A percentile compares a stretch with the other conserved stretches of the same genome.
These are phyloP conservation scores for Alternaria alternata DNA, from an alignment of 2,329 filamentous ascomycete genomes.

Conservation along the genomic window DNA sequence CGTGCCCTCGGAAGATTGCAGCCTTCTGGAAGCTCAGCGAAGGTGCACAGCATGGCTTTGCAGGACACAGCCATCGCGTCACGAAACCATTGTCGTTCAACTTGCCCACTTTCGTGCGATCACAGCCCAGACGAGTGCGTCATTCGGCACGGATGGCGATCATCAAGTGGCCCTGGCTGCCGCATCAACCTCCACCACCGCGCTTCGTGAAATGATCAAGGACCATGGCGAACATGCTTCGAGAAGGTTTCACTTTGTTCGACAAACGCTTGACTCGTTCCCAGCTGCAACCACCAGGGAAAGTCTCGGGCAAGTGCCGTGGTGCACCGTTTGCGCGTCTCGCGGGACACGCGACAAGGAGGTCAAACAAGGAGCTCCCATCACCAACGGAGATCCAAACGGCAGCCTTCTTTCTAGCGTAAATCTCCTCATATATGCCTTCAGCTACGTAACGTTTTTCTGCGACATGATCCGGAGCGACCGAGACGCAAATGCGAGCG, in stretches of 20 bases:
- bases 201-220: slow-evolving; percentile 31
- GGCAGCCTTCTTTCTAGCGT: slow-evolving; percentile 25
- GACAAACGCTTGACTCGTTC: slow-evolving; percentile 17
- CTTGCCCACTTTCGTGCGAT: slow-evolving; percentile 19
- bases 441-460: background rate
- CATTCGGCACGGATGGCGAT: slow-evolving; percentile 45
- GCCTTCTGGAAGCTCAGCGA: slow-evolving; percentile 29
- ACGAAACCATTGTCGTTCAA: slow-evolving; percentile 45
- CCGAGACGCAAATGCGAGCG: slow-evolving; percentile 9
- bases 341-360: background rate
- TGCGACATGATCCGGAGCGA: slow-evolving; percentile 4
- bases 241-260: slow-evolving; percentile 42
- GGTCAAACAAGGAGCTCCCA: slow-evolving; percentile 14
- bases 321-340: slow-evolving; percentile 1
- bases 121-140: slow-evolving; percentile 31
- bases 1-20: slow-evolving; percentile 22
- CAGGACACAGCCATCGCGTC: slow-evolving; percentile 28
- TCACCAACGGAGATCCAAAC: slow-evolving; percentile 18
- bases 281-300: background rate
- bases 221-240: slow-evolving; percentile 39
- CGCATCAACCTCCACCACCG: slow-evolving; percentile 23
- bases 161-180: slow-evolving; percentile 35
- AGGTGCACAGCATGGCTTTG: slow-evolving; percentile 19
- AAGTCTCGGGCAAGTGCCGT: slow-evolving; percentile 3
- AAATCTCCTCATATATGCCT: background rate